Conservation (phyloP, 2,329 filamentous ascomycete species). For the Thelonectria rubi region DNA sequence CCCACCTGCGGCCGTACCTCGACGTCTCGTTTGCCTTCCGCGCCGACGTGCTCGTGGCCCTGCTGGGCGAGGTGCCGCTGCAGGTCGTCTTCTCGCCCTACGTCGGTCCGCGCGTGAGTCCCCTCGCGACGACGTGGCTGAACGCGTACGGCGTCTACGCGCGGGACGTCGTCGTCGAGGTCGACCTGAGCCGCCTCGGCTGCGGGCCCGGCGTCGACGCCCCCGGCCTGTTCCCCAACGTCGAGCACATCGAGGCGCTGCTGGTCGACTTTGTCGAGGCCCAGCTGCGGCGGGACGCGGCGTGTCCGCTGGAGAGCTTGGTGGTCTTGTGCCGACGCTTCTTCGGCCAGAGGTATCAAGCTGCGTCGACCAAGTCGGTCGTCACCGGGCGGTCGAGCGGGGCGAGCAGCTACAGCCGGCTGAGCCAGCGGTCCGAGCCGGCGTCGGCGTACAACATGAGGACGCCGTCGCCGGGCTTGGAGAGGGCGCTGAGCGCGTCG, state of each 20-base stretch:
- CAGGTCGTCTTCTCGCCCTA: conserved; percentile 53
- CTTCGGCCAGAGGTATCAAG: conserved; percentile 37
- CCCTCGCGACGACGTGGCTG: conserved; percentile 49
- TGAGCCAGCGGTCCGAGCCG: conserved; percentile 21
- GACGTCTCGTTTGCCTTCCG: conserved; percentile 49
- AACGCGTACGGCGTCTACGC: conserved; percentile 49
- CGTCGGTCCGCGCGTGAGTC: conserved; percentile 44
- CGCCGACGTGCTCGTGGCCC: conserved; percentile 48
- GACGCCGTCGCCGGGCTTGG: background rate
- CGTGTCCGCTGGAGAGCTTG: conserved; percentile 42
- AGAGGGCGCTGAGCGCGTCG: conserved; percentile 9
- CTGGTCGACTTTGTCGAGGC: conserved; percentile 43
- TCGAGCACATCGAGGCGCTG: conserved; percentile 39
- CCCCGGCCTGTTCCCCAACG: conserved; percentile 34
- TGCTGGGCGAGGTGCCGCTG: conserved; percentile 49
- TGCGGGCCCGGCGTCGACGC: conserved; percentile 44
- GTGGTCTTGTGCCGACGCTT: conserved; percentile 49
- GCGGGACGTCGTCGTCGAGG: conserved; percentile 50
- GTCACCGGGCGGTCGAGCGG: conserved; percentile 9
- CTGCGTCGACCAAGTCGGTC: background rate
- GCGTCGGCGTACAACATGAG: background rate
- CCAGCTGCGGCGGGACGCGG: conserved; percentile 34
- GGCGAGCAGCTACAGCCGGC: conserved; percentile 19
- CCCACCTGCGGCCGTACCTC: conserved; percentile 39
- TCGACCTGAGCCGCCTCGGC: conserved; percentile 52